Base-by-base conservation (phyloP, 1,139 yeast species). In the Suhomyces kunorum region DNA sequence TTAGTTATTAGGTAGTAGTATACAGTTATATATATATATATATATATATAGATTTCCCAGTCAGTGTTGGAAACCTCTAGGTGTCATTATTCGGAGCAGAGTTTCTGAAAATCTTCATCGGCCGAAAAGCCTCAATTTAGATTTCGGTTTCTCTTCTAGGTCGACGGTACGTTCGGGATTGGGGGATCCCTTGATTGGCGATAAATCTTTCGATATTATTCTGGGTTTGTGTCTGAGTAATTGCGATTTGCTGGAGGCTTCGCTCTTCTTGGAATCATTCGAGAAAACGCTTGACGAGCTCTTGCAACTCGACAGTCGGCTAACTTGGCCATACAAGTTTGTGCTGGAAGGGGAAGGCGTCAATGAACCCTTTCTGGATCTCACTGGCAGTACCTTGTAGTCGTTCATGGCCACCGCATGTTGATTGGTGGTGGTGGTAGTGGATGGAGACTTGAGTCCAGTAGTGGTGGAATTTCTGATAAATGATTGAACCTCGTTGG, bases 131-230 rank as follows among this genome's bases (percentile, higher is more conserved):
- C 32, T 47, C 34, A 49, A 32, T 34, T 43, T 49, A 11, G 49
- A 45, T 23, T 40, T 48, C 23, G 50, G 50, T 26, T 43, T 46
- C 26, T 44, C 52, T n/a, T 38, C 43, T 11, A 44, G 18, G 4
- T 38, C 48, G 9, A 40, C 42, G 24, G 36, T 24, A 17, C 46
- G 31, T 9, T 42, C 44, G 2, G 43, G 45, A 18, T 42, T 49
- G 8, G 52, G 53, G 1, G 53, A 48, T 3, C 52, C 53, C 30
- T 45, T 46, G 8, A 49, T 49, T 4, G 51, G 49, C 12, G 50
- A 40, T 4, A 49, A 36, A 2, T 48, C 52, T 7, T 45, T 34
- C 22, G 37, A 28, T 5, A 34, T 25, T 1, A 26, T 22, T 17
- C 37, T 39, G 11, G 38, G 28, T 11, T 28, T 29, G 12, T 32